These are phyloP conservation scores for Amanita phalloides DNA, from an alignment of 768 basidiomycete genomes.

Conservation along the genomic window DNA sequence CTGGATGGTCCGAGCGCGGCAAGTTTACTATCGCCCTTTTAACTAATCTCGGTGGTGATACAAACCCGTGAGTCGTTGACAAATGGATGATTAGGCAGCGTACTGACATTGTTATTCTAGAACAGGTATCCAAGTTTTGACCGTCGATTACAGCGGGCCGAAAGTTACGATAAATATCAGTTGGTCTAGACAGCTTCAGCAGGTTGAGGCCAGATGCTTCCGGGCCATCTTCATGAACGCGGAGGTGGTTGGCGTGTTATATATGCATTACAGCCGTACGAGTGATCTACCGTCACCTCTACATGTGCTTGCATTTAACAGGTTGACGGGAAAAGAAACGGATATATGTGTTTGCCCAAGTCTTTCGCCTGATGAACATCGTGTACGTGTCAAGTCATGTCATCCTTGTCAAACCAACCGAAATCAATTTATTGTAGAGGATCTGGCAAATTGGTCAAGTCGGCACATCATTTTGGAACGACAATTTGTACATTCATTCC, in stretches of 20 bases:
- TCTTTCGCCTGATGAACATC: neutral
- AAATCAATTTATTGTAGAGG: slow-evolving; percentile 1
- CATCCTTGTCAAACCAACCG: neutral
- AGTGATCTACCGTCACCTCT: slow-evolving; percentile 2
- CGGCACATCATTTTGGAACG: slow-evolving; percentile 12
- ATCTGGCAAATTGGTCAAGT: slow-evolving; percentile 9
- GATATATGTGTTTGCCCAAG: slow-evolving; percentile 7
- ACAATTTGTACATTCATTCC: slow-evolving; percentile 4
- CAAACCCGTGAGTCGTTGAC: slow-evolving; percentile 6
- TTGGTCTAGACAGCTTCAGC: neutral
- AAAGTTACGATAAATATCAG: neutral
- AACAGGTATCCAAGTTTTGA: neutral
- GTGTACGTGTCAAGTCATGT: neutral
- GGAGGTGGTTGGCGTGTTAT: slow-evolving; percentile 17
- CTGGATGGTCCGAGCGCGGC: slow-evolving; percentile 15
- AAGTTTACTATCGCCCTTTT: slow-evolving; percentile 17
- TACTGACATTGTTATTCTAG: neutral
- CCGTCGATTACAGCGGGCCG: slow-evolving; percentile 3
- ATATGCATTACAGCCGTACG: slow-evolving; percentile 1
- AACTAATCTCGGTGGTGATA: neutral
- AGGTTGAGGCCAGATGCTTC: neutral
- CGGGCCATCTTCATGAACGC: slow-evolving; percentile 19
- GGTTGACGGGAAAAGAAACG: slow-evolving; percentile 8
- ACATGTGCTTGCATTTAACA: slow-evolving; percentile 13
- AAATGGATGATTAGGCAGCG: neutral